Conservation (phyloP, 2,329 filamentous ascomycete genomes). For the Achaetomium macrosporum region DNA sequence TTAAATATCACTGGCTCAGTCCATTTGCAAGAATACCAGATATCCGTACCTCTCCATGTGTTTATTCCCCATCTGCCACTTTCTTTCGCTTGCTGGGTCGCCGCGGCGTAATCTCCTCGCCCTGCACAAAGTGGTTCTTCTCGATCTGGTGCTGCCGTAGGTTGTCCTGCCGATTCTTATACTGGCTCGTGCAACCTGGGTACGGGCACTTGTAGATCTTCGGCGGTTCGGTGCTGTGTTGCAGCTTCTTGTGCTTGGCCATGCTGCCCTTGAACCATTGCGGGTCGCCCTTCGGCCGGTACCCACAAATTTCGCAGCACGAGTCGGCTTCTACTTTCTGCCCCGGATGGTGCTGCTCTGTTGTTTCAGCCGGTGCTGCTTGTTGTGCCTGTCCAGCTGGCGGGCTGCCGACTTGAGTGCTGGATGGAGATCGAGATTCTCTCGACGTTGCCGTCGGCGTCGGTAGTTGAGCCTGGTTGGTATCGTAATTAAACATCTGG, state of each 20-base stretch:
- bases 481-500: neutral
- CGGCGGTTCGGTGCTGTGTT: constrained; percentile 45
- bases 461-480: constrained; percentile 3
- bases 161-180: constrained; percentile 52
- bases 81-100: constrained; percentile 46
- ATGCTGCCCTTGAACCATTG: constrained; percentile 54
- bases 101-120: constrained; percentile 31
- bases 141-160: constrained; percentile 51
- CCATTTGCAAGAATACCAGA: neutral
- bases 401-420: constrained; percentile 4
- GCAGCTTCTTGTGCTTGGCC: constrained; percentile 52
- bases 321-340: constrained; percentile 36
- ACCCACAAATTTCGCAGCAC: constrained; percentile 48
- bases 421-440: constrained; percentile 7
- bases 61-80: constrained; percentile 19
- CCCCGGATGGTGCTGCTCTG: constrained; percentile 6
- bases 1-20: neutral
- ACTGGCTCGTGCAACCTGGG: constrained; percentile 49
- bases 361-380: neutral
- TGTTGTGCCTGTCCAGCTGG: constrained; percentile 4
- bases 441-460: constrained; percentile 9
- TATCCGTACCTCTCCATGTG: neutral
- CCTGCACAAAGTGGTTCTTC: constrained; percentile 49
- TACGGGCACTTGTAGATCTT: constrained; percentile 48
- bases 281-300: constrained; percentile 51